These are phyloP conservation scores for Brassica juncea DNA, from an alignment of 345 rosid species.

Conservation along the genomic window DNA sequence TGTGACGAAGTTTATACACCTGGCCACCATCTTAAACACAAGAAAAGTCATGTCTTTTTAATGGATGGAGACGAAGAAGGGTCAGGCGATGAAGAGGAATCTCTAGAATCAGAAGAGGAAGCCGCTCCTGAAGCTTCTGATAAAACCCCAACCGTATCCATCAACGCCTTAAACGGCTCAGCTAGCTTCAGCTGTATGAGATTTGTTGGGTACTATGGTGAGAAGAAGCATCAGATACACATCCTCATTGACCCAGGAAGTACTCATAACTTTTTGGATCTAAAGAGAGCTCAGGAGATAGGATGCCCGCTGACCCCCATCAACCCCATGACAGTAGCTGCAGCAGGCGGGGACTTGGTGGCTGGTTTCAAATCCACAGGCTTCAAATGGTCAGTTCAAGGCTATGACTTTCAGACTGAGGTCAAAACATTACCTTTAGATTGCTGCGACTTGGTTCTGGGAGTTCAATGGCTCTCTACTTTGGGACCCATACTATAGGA, in stretches of 20 bases:
- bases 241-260: neutral
- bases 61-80: neutral
- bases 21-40: neutral
- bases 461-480: neutral
- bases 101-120: neutral
- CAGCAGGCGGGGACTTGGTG: neutral
- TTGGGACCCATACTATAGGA: neutral
- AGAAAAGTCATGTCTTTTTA: neutral
- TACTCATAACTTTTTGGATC: neutral
- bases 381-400: neutral
- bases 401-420: neutral
- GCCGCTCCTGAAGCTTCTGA: neutral
- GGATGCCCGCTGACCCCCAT: neutral
- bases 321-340: neutral
- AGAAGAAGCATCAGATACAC: neutral
- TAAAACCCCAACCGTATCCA: neutral
- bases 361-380: neutral
- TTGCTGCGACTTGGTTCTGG: neutral
- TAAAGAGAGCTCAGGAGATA: neutral
- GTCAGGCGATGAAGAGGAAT: neutral
- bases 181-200: neutral
- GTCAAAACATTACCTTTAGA: neutral
- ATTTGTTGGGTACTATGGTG: neutral
- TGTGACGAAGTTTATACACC: neutral
- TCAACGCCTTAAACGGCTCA: neutral